Evolutionary conservation across 1,139 yeast species (phyloP).

Genomic region (Geotrichum phurueaensis): DNA sequence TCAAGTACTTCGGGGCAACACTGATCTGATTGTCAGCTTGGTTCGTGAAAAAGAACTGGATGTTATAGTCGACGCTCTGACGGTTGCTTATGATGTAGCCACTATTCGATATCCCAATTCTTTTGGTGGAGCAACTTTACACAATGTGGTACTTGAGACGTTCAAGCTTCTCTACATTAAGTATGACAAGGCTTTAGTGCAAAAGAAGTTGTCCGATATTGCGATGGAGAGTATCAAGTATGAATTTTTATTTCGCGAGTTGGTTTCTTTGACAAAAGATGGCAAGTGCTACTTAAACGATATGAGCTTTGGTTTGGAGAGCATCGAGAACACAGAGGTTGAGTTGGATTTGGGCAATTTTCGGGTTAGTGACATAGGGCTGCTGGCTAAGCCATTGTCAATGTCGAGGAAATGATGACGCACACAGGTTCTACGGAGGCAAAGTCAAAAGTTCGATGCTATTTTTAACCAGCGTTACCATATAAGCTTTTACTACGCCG

Average conservation of each 20-base stretch:
- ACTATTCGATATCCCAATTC: conserved; percentile 5
- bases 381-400: not conserved
- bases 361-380: not conserved
- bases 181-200: not conserved
- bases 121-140: conserved; percentile 2
- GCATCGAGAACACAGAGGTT: not conserved
- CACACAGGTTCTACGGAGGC: not conserved
- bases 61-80: conserved; percentile 1
- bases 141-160: conserved; percentile 4
- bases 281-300: not conserved
- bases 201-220: not conserved
- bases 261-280: not conserved
- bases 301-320: not conserved
- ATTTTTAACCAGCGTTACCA: not conserved
- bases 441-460: not conserved
- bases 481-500: not conserved
- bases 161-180: not conserved
- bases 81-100: conserved; percentile 7
- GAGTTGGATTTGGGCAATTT: not conserved
- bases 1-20: not conserved
- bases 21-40: not conserved
- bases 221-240: not conserved
- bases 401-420: not conserved
- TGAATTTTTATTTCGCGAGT: not conserved
- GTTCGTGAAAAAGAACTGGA: conserved; percentile 6